Percentiles rank a stretch among this genome's conserved stretches.
phyloP scores from a whole-genome alignment of 192 early-diverging fungal genomes.

The Mortierella hygrophila region DNA sequence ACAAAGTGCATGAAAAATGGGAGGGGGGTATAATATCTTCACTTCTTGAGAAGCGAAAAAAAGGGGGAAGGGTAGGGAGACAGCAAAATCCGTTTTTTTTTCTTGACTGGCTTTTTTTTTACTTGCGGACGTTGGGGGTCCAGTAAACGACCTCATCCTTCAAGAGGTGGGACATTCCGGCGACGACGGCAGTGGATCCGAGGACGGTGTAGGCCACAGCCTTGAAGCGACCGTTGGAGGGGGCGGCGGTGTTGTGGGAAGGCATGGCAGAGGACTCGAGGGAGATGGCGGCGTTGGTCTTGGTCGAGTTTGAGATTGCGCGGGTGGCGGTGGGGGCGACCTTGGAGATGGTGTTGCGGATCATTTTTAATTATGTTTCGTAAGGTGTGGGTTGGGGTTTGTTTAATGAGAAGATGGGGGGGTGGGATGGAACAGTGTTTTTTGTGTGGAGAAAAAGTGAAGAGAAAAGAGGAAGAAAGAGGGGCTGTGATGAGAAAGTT shows the following conservation, averaged over 20 bases:
- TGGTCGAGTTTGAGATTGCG: slow-evolving; percentile 38
- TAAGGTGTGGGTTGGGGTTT: neutral
- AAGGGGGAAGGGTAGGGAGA: neutral
- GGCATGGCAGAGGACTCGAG: slow-evolving; percentile 6
- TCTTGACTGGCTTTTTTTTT: neutral
- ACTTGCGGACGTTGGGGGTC: slow-evolving; percentile 55
- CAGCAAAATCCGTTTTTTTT: no score
- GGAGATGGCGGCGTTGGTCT: slow-evolving; percentile 6
- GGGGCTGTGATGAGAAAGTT: neutral
- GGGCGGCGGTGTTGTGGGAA: slow-evolving; percentile 2
- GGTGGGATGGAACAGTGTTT: neutral
- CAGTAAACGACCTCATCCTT: slow-evolving; percentile 57
- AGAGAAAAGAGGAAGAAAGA: slow-evolving; percentile 9
- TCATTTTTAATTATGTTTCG: slow-evolving; percentile 13
- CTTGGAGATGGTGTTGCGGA: slow-evolving; percentile 28
- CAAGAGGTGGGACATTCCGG: slow-evolving; percentile 21
- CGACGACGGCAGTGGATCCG: slow-evolving; percentile 29
- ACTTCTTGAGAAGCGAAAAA: neutral
- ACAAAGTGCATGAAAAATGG: no score
- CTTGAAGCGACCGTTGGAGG: slow-evolving; percentile 29
- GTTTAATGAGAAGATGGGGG: neutral
- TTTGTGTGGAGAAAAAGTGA: neutral
- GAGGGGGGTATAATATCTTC: neutral
- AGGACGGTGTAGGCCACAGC: slow-evolving; percentile 37
- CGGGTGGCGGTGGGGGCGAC: slow-evolving; percentile 28